Evolutionary conservation across 2,329 filamentous ascomycete species (phyloP).

Genomic region (Fusarium stilboides): DNA sequence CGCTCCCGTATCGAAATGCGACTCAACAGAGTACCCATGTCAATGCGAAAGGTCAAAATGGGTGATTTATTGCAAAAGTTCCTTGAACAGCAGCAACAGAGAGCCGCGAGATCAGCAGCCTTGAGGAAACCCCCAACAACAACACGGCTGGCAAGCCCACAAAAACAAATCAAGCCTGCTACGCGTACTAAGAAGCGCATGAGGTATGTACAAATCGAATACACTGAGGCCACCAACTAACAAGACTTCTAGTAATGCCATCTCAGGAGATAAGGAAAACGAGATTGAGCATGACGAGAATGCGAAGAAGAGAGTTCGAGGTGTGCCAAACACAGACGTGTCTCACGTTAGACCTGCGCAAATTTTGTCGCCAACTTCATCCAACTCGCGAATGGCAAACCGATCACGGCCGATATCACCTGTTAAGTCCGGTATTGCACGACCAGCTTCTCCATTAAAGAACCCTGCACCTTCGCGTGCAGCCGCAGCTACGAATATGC

Average conservation of each 20-base stretch:
- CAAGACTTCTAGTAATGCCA: slow-evolving; percentile 70
- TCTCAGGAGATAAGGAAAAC: slow-evolving; percentile 84
- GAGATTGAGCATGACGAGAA: slow-evolving; percentile 71
- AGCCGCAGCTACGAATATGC: slow-evolving; percentile 60
- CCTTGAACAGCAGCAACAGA: slow-evolving; percentile 62
- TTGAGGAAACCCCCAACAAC: slow-evolving; percentile 67
- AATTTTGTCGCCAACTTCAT: slow-evolving; percentile 85
- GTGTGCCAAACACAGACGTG: slow-evolving; percentile 59
- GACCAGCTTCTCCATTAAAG: slow-evolving; percentile 76
- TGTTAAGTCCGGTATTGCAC: slow-evolving; percentile 70
- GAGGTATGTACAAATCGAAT: slow-evolving; percentile 60
- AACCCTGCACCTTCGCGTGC: slow-evolving; percentile 59
- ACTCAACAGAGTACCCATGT: slow-evolving; percentile 89
- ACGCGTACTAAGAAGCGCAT: slow-evolving; percentile 62
- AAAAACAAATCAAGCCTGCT: slow-evolving; percentile 52
- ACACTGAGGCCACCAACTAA: slow-evolving; percentile 36
- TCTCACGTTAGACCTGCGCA: slow-evolving; percentile 63
- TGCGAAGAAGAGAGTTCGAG: slow-evolving; percentile 77
- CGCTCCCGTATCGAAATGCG: slow-evolving; percentile 91
- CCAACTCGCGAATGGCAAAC: slow-evolving; percentile 77
- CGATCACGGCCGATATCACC: slow-evolving; percentile 67
- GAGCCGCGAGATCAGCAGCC: slow-evolving; percentile 62
- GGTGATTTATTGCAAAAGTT: slow-evolving; percentile 78
- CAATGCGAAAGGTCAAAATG: slow-evolving; percentile 85
- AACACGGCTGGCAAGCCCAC: slow-evolving; percentile 54